Base-by-base conservation (phyloP, 768 basidiomycete genomes). In the Tremella yokohamensis region DNA sequence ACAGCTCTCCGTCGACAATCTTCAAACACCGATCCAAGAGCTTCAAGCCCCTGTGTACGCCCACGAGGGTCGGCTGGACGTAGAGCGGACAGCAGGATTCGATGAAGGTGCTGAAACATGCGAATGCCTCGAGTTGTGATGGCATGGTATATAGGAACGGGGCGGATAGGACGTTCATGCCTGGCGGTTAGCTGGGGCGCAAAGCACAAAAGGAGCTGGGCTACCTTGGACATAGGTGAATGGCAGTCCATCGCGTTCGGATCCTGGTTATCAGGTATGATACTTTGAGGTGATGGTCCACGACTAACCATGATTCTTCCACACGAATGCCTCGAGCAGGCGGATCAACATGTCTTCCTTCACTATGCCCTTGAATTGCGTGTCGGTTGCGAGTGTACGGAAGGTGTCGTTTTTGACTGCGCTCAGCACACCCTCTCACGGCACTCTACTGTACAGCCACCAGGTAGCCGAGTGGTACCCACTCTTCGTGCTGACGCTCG, bases 131-230 rank as follows among this genome's bases (percentile, higher is more conserved):
- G n/a, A 98, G 78, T 76, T 99, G 91, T 9, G 91, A 91, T 6
- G 96, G 93, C 85, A 98, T 89, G 11, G 89, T 90, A 73, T 96
- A 99, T 25, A 99, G 82, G 77, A 98, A 99, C 0, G 96, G 96
- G 1, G 96, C 96, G 19, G 93, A 91, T 37, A 99, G 85, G 49
- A 98, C 96, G 74, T 99, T 99, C 91, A 96, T 97, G 26, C 96
- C 76, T 77, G 48, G 4, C 0, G 18, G 12, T 34, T 4, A 34
- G 29, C 29, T 45, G 44, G 12, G n/a, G 9, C 18, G 9, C 44
- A 18, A 9, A 8, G 18, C 49, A 3, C 45, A 34, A 4, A 53
- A 37, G 47, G 8, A 25, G 15, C 25, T 24, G 20, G 19, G 26
- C 39, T 48, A 74, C 76, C 96, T 78, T 99, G 94, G 8, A 99